phyloP scores from a whole-genome alignment of 768 basidiomycete species.

The Amanita subjunquillea region DNA sequence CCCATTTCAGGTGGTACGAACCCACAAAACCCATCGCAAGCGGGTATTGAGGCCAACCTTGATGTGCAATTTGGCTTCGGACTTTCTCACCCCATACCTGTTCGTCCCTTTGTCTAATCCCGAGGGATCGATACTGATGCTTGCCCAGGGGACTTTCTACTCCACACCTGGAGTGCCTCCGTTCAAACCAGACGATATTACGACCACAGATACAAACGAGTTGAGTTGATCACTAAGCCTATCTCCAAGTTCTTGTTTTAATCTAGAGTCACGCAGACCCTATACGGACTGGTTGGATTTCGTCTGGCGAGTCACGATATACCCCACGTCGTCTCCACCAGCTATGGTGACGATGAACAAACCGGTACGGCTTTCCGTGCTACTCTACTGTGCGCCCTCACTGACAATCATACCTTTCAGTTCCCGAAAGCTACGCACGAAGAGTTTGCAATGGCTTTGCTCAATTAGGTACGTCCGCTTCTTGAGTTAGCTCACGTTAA shows the following conservation, averaged over 20 bases:
- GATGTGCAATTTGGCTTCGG: slow-evolving; percentile 58
- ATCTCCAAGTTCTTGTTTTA: neutral
- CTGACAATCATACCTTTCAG: slow-evolving; percentile 16
- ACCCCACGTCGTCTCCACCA: slow-evolving; percentile 55
- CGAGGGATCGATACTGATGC: slow-evolving; percentile 4
- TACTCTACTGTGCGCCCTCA: neutral
- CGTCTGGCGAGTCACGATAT: slow-evolving; percentile 30
- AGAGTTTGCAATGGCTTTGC: slow-evolving; percentile 50
- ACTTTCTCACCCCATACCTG: slow-evolving; percentile 46
- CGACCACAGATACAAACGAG: slow-evolving; percentile 29
- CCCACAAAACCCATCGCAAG: slow-evolving; percentile 35
- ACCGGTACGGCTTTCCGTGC: slow-evolving; percentile 31
- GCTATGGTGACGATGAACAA: slow-evolving; percentile 62
- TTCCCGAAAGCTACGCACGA: slow-evolving; percentile 41
- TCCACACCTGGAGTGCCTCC: slow-evolving; percentile 56
- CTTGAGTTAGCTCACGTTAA: no score
- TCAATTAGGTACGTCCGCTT: slow-evolving; percentile 34
- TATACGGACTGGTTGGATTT: slow-evolving; percentile 48
- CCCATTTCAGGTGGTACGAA: slow-evolving; percentile 40
- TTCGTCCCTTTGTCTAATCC: slow-evolving; percentile 5
- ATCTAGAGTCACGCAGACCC: slow-evolving; percentile 12
- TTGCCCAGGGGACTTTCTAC: slow-evolving; percentile 35
- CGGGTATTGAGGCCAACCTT: slow-evolving; percentile 55
- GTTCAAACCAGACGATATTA: slow-evolving; percentile 35
- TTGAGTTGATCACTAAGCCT: slow-evolving; percentile 8